Evolutionary conservation across 345 rosid genomes (phyloP).

Genomic region (Brassica napus): Da-Ae NC_063441.1:17790501-17791000

Average conservation of each 20-base stretch:
- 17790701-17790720: neutral
- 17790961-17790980: neutral
- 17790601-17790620: constrained; percentile 51
- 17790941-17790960: constrained; percentile 16
- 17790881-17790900: constrained; percentile 38
- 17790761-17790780: constrained; percentile 26
- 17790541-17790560: constrained; percentile 85
- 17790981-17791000: constrained; percentile 26
- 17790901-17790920: constrained; percentile 16
- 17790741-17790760: constrained; percentile 37
- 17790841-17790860: constrained; percentile 59
- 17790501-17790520: constrained; percentile 56
- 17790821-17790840: constrained; percentile 61
- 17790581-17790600: constrained; percentile 59
- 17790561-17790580: constrained; percentile 62
- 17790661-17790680: constrained; percentile 75
- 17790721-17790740: constrained; percentile 7
- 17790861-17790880: constrained; percentile 56
- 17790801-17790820: constrained; percentile 70
- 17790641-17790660: constrained; percentile 85
- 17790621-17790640: constrained; percentile 70
- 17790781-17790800: constrained; percentile 45
- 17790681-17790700: constrained; percentile 28
- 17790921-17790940: constrained; percentile 25
- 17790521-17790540: constrained; percentile 60